Conservation (phyloP, 257 asterid species). For the Rehmannia glutinosa region DNA sequence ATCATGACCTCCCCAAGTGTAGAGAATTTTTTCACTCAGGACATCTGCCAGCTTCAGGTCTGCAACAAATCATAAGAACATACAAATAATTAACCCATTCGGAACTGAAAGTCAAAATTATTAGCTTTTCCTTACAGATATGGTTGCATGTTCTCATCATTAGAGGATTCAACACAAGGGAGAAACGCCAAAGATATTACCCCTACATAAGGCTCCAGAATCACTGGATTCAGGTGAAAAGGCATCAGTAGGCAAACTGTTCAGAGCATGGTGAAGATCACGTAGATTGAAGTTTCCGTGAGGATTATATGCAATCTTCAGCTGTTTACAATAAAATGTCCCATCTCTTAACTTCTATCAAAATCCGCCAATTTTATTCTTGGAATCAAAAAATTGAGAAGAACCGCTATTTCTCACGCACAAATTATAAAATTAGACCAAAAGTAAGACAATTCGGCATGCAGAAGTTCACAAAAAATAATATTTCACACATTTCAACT, state of each 20-base stretch:
- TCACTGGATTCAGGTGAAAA: slow-evolving; percentile 46
- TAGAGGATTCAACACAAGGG: not conserved
- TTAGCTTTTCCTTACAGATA: not conserved
- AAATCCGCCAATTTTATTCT: slow-evolving; percentile 14
- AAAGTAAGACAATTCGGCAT: not conserved
- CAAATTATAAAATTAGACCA: not conserved
- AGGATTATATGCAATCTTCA: slow-evolving; percentile 85
- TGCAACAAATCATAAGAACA: slow-evolving; percentile 29
- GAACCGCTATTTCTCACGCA: not conserved
- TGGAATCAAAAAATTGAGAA: slow-evolving; percentile 3
- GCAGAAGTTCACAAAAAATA: not conserved
- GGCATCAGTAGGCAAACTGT: slow-evolving; percentile 68
- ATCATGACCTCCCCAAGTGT: slow-evolving; percentile 53
- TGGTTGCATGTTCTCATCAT: not conserved
- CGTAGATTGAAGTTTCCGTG: slow-evolving; percentile 79
- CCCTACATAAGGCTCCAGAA: slow-evolving; percentile 38
- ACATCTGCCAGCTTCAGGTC: slow-evolving; percentile 63
- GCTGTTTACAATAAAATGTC: slow-evolving; percentile 40
- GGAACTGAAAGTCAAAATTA: slow-evolving; percentile 3
- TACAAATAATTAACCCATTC: slow-evolving; percentile 10
- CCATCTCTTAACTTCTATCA: slow-evolving; percentile 17
- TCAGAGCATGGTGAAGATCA: slow-evolving; percentile 84
- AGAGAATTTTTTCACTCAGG: slow-evolving; percentile 45
- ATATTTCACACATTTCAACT: slow-evolving; percentile 2
- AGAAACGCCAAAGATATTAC: slow-evolving; percentile 20